Conservation (phyloP, 1,284 basidiomycete genomes). For the Rhodotorula mucilaginosa region DNA sequence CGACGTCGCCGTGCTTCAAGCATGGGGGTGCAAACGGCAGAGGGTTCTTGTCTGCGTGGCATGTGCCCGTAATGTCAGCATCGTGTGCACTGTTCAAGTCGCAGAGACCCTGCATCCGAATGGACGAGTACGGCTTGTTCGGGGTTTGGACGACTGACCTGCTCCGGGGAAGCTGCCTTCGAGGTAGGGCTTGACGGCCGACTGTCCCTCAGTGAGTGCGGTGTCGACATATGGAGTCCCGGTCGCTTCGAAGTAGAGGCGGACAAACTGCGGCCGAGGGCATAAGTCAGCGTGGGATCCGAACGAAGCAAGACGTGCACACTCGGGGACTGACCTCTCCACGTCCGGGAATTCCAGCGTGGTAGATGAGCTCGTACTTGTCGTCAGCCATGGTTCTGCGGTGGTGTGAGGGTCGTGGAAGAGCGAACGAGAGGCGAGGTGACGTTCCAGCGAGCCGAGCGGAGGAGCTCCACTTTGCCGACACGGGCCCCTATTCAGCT, state of each 20-base stretch:
- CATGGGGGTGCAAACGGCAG: constrained; percentile 49
- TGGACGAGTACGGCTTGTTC: too few species aligned
- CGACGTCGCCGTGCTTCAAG: constrained; percentile 37
- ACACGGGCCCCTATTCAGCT: too few species aligned
- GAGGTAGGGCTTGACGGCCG: constrained; percentile 21
- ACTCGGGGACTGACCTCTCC: constrained; percentile 21
- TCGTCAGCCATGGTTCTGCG: not conserved
- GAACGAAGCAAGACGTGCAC: not conserved
- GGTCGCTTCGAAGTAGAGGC: constrained; percentile 35
- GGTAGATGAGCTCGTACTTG: constrained; percentile 33
- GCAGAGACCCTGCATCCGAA: too few species aligned
- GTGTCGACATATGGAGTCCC: constrained; percentile 27
- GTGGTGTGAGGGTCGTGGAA: not conserved
- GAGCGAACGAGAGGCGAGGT: not conserved
- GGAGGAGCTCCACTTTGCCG: not conserved
- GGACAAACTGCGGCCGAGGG: constrained; percentile 25
- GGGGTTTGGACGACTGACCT: not conserved
- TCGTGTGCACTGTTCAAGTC: too few species aligned
- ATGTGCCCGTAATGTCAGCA: too few species aligned
- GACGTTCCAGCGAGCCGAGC: not conserved
- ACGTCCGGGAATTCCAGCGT: constrained; percentile 34
- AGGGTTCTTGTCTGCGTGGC: constrained; percentile 31
- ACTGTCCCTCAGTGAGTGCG: constrained; percentile 20
- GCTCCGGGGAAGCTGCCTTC: constrained; percentile 14
- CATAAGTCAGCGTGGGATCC: not conserved